A percentile compares a stretch with the other conserved stretches of the same genome.
phyloP scores from a whole-genome alignment of 805 yeast genomes.

The Saccharomycopsis sp. region DNA sequence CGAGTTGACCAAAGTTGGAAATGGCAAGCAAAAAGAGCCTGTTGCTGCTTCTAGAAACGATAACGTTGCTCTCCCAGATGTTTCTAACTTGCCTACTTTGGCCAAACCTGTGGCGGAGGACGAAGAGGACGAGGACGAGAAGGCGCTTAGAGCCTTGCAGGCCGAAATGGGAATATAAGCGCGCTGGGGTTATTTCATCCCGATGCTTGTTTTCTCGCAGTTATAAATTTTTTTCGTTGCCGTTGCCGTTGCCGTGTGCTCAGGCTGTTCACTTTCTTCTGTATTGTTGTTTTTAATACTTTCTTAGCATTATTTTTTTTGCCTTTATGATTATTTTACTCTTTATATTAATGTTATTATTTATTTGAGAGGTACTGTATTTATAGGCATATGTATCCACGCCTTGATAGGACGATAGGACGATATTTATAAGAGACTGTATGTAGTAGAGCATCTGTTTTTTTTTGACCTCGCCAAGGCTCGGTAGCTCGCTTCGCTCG shows the following conservation, averaged over 20 bases:
- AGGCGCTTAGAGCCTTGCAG: constrained; percentile 71
- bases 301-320: not conserved
- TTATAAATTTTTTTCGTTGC: not conserved
- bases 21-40: constrained; percentile 3
- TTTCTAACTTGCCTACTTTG: constrained; percentile 32
- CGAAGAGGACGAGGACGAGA: constrained; percentile 76
- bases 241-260: no score
- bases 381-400: not conserved
- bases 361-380: not conserved
- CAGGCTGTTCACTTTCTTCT: no score
- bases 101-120: constrained; percentile 28
- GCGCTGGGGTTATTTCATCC: not conserved
- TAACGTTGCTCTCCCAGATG: constrained; percentile 40
- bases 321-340: not conserved
- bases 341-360: not conserved
- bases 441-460: no score
- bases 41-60: constrained; percentile 14
- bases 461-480: no score
- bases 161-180: constrained; percentile 76
- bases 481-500: no score
- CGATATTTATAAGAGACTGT: no score
- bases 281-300: not conserved
- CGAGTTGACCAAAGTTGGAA: constrained; percentile 32
- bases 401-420: no score
- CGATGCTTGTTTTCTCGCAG: not conserved